Percentiles rank a stretch among this genome's conserved stretches.
These are phyloP conservation scores for Dipodascopsis tothii DNA, from an alignment of 805 yeast species.

Conservation along the genomic window DNA sequence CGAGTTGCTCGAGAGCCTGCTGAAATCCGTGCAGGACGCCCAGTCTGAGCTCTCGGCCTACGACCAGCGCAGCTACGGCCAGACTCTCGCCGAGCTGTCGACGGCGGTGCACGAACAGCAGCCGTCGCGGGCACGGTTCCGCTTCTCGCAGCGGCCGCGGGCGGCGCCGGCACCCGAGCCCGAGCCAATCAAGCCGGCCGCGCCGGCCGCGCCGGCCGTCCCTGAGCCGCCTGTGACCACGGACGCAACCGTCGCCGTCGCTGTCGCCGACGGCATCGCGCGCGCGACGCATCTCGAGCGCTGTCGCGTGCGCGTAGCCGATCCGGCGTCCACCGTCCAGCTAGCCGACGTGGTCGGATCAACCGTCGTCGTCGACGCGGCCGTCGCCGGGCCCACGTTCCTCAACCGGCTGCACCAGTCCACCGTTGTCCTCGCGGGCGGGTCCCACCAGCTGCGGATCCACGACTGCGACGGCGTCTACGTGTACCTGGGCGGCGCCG, in stretches of 20 bases:
- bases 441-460: slow-evolving; percentile 17
- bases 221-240: slow-evolving; percentile 20
- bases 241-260: slow-evolving; percentile 5
- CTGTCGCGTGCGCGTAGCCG: slow-evolving; percentile 7
- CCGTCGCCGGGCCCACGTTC: slow-evolving; percentile 15
- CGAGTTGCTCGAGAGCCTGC: slow-evolving; percentile 1
- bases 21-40: slow-evolving; percentile 7
- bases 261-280: neutral
- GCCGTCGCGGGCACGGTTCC: too few species aligned
- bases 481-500: slow-evolving; percentile 4
- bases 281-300: slow-evolving; percentile 1
- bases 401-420: slow-evolving; percentile 7
- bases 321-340: slow-evolving; percentile 5
- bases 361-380: slow-evolving; percentile 5
- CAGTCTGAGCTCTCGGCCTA: slow-evolving; percentile 13
- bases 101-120: too few species aligned
- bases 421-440: slow-evolving; percentile 2
- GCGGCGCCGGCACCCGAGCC: too few species aligned
- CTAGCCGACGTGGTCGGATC: slow-evolving; percentile 5
- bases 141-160: too few species aligned
- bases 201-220: too few species aligned
- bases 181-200: too few species aligned
- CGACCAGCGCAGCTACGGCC: slow-evolving; percentile 19
- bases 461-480: slow-evolving; percentile 13
- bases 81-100: slow-evolving; percentile 12